Percentiles rank a stretch among this genome's conserved stretches.
Evolutionary conservation across 768 basidiomycete genomes (phyloP).

Genomic region (Lactarius indigo): DNA sequence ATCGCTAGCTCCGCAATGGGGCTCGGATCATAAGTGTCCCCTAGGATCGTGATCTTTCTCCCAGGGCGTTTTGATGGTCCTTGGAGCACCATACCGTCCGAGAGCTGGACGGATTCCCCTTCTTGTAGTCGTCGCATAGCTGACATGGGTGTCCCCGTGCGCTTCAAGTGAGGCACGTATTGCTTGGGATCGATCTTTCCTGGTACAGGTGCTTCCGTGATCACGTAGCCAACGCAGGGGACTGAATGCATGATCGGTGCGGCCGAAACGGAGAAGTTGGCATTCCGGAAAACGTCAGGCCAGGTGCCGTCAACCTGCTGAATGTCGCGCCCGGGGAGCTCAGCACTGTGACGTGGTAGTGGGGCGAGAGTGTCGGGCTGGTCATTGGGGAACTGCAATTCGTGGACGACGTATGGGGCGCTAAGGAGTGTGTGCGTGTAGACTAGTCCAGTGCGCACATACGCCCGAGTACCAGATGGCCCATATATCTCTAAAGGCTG

Average conservation of each 20-base stretch:
- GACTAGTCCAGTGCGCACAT: slow-evolving; percentile 62
- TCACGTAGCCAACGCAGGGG: slow-evolving; percentile 76
- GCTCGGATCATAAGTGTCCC: slow-evolving; percentile 83
- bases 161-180: slow-evolving; percentile 65
- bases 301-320: slow-evolving; percentile 56
- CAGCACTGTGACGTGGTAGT: slow-evolving; percentile 48
- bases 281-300: slow-evolving; percentile 59
- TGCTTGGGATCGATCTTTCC: slow-evolving; percentile 70
- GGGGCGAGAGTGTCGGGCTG: slow-evolving; percentile 32
- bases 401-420: slow-evolving; percentile 75
- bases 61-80: slow-evolving; percentile 66
- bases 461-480: slow-evolving; percentile 77
- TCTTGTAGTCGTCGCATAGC: slow-evolving; percentile 64
- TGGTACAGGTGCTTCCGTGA: slow-evolving; percentile 65
- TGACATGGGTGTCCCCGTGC: slow-evolving; percentile 66
- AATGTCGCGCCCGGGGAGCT: slow-evolving; percentile 68
- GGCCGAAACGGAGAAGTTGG: slow-evolving; percentile 60
- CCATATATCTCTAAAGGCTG: slow-evolving; percentile 84
- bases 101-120: slow-evolving; percentile 58
- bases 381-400: slow-evolving; percentile 66
- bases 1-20: slow-evolving; percentile 55
- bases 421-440: slow-evolving; percentile 69
- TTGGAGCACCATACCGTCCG: slow-evolving; percentile 67
- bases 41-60: slow-evolving; percentile 75
- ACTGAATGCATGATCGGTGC: slow-evolving; percentile 79